These are phyloP conservation scores for Flaveria sonorensis DNA, from an alignment of 129 eudicot genomes.

Conservation along the genomic window DNA sequence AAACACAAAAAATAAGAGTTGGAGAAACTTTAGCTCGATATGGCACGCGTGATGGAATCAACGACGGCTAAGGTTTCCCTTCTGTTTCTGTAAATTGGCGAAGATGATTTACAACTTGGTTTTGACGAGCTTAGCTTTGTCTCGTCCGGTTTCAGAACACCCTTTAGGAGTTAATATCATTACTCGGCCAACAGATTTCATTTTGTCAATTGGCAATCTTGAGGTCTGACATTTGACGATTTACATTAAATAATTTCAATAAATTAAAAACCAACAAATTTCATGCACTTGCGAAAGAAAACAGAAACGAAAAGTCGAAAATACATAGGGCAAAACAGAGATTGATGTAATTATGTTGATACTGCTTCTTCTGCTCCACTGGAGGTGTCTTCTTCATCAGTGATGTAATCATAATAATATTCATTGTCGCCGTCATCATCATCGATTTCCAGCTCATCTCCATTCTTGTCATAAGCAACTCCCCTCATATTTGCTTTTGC, in stretches of 20 bases:
- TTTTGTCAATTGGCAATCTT: too few species aligned
- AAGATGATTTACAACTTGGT: too few species aligned
- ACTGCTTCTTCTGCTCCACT: constrained; percentile 36
- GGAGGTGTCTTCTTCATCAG: constrained; percentile 57
- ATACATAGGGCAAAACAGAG: neutral
- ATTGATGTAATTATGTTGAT: neutral
- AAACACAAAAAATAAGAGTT: too few species aligned
- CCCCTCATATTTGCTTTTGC: constrained; percentile 44
- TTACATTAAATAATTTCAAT: neutral
- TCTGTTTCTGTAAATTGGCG: too few species aligned
- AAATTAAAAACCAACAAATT: constrained; percentile 10
- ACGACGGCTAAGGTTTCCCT: too few species aligned
- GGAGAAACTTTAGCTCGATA: too few species aligned
- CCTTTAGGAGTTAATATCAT: too few species aligned
- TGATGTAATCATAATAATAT: constrained; percentile 51
- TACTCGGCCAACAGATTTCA: too few species aligned
- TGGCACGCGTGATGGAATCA: too few species aligned
- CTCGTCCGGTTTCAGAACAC: too few species aligned
- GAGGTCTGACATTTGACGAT: neutral
- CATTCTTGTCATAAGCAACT: constrained; percentile 39
- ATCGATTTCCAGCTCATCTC: constrained; percentile 32
- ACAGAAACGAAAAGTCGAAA: constrained; percentile 23
- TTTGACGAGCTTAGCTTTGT: too few species aligned
- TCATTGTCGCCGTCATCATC: constrained; percentile 37
- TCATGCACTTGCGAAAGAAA: constrained; percentile 9